phyloP scores from a whole-genome alignment of 345 rosid genomes.

The Balakata baccata region DNA sequence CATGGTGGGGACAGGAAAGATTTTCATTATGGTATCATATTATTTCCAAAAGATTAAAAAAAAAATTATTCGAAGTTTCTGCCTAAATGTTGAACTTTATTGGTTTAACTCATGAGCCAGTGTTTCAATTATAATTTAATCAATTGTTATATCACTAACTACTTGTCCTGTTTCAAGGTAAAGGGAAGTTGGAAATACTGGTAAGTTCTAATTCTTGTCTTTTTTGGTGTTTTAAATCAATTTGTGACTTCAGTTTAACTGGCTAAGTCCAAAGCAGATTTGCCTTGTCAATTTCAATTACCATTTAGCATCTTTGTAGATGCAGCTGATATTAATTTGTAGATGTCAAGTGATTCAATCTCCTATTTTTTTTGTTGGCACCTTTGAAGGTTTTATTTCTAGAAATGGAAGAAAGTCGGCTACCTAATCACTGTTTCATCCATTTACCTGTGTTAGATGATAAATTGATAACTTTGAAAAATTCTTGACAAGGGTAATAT shows the following conservation, averaged over 20 bases:
- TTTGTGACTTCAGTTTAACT: too few species aligned
- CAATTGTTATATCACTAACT: too few species aligned
- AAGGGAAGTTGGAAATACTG: background rate
- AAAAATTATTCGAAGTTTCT: background rate
- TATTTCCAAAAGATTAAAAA: background rate
- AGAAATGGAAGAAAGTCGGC: background rate
- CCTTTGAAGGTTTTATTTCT: background rate
- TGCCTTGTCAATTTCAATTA: background rate
- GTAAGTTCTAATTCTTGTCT: background rate
- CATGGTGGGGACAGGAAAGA: background rate
- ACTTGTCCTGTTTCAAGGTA: background rate
- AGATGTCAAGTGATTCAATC: background rate
- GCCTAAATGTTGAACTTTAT: background rate
- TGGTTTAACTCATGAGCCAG: background rate
- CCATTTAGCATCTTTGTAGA: background rate
- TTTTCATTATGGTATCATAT: background rate
- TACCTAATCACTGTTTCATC: background rate
- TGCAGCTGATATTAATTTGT: background rate
- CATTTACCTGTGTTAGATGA: background rate
- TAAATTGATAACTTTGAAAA: too few species aligned
- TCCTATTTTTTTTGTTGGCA: background rate
- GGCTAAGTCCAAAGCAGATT: too few species aligned
- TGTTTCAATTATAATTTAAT: background rate
- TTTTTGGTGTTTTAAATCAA: too few species aligned
- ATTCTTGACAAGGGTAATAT: background rate